Evolutionary conservation across 768 basidiomycete genomes (phyloP).

Genomic region (Naematelia encephala): DNA sequence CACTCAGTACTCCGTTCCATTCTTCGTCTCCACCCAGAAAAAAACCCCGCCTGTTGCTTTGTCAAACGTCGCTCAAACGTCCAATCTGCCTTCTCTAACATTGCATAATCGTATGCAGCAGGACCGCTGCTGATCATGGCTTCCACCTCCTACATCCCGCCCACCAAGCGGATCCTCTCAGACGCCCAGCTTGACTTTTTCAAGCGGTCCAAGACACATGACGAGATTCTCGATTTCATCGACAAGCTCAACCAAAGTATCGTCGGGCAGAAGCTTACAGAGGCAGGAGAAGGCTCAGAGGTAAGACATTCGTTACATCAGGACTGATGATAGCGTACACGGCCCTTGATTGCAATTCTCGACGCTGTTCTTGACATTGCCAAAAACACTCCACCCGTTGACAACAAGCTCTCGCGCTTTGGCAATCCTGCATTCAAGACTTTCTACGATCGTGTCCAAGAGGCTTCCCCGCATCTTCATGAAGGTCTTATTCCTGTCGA

Average conservation of each 20-base stretch:
- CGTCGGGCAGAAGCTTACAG: slow-evolving; percentile 70
- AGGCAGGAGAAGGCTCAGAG: slow-evolving; percentile 59
- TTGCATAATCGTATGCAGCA: not conserved
- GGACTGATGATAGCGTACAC: slow-evolving; percentile 58
- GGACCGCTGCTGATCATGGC: not conserved
- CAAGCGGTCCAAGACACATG: slow-evolving; percentile 68
- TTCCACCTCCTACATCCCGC: not conserved
- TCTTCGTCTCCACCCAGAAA: not conserved
- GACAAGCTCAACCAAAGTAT: slow-evolving; percentile 71
- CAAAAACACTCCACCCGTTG: slow-evolving; percentile 72
- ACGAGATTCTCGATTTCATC: slow-evolving; percentile 66
- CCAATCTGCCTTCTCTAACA: not conserved
- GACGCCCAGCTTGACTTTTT: slow-evolving; percentile 77
- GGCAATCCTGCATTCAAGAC: slow-evolving; percentile 94
- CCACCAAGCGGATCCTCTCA: slow-evolving; percentile 63
- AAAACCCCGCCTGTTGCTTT: not conserved
- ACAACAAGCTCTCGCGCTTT: slow-evolving; percentile 85
- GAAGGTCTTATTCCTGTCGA: slow-evolving; percentile 57
- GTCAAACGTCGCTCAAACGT: not conserved
- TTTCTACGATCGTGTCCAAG: slow-evolving; percentile 74
- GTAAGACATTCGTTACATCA: slow-evolving; percentile 54
- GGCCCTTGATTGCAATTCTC: slow-evolving; percentile 63
- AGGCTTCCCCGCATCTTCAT: slow-evolving; percentile 64
- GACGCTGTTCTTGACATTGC: slow-evolving; percentile 66
- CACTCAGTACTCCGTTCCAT: too few species aligned